Base-by-base conservation (phyloP, 2,329 filamentous ascomycete species). In the Trichophyton rubrum region DNA sequence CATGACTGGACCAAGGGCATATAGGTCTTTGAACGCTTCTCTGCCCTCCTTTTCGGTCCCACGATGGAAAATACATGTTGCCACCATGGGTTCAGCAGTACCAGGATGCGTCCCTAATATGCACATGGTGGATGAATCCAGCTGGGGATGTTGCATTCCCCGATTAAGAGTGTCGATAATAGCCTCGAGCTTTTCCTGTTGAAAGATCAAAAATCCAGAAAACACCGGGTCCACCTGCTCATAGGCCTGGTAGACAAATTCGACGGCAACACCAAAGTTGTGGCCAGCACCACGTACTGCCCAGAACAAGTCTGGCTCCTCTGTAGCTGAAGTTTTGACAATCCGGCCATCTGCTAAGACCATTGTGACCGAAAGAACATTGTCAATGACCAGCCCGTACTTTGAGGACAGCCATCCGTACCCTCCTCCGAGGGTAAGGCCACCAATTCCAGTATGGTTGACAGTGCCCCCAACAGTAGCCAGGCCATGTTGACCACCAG, bases 381-480 rank as follows among this genome's bases (percentile, higher is more conserved):
- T 76, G 68, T 82, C 80, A 57, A 82, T 78, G 0, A 75, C 75
- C 5, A 85, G 73, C 0, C 85, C 85, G 59, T 82, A 73, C 35
- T 73, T 71, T 0, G 80, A 79, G 27, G 75, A 79, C 15, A 86
- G 71, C 69, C 79, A 78, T 1, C 84, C 82, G 65, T 82, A 83
- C 1, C 83, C 83, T 24, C 82, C 83, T 0, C 81, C 81, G 0
- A 85, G 68, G 0, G 79, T 78, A 13, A 85, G 71, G 0, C 81
- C 84, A 1, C 81, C 83, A 4, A 86, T 79, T 4, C 84, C 83
- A 0, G 82, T 85, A 64, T 85, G 80, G 47, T 81, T 81, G 8
- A 85, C 81, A 0, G 83, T 84, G 2, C 84, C 84, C 7, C 82
- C 83, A 0, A 85, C 80, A 1, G 82, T 82, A 1, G 82, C 83